Base-by-base conservation (phyloP, 2,329 filamentous ascomycete genomes). In the Cercospora sesami region DNA sequence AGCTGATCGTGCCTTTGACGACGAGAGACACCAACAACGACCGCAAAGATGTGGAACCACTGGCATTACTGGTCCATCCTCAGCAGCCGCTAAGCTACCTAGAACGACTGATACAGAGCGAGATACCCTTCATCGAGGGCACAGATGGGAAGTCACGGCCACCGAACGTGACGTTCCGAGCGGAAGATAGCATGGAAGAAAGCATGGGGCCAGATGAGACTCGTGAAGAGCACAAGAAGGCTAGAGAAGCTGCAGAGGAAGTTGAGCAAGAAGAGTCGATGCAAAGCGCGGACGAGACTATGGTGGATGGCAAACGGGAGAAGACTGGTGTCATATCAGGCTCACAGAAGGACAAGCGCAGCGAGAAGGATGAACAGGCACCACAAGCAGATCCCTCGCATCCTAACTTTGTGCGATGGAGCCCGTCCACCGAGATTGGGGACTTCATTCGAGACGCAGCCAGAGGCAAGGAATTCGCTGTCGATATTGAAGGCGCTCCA, bases 371-470 rank as follows among this genome's bases (percentile, higher is more conserved):
- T 6, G 72, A 76, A 5, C 57, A 58, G 23, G 53, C 58, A 51
- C 42, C 65, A 30, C 18, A 33, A 48, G 28, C 28, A 30, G 73
- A 78, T 21, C 74, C 77, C 1, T 81, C 86, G 42, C 81, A 85
- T 28, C 82, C 85, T 66, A 86, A 87, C 64, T 95, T 94, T 82
- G 92, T 97, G 2, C 89, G 93, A 31, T 97, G 94, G 94, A 93
- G 90, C 55, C 88, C 89, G 51, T 92, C 90, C 31, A 97, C 94
- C 0, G 94, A 97, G 78, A 91, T 97, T 33, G 94, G 94, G 9
- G 94, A 97, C 80, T 97, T 97, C 76, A 95, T 97, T 72, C 89
- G 93, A 8, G 94, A 97, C 77, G 93, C 94, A 0, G 92, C 93
- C 0, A 85, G 92, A 3, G 92, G 91, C 0, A 88, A 91, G 64